Base-by-base conservation (phyloP, 2,329 filamentous ascomycete species). In the Thelonectria discophora region DNA sequence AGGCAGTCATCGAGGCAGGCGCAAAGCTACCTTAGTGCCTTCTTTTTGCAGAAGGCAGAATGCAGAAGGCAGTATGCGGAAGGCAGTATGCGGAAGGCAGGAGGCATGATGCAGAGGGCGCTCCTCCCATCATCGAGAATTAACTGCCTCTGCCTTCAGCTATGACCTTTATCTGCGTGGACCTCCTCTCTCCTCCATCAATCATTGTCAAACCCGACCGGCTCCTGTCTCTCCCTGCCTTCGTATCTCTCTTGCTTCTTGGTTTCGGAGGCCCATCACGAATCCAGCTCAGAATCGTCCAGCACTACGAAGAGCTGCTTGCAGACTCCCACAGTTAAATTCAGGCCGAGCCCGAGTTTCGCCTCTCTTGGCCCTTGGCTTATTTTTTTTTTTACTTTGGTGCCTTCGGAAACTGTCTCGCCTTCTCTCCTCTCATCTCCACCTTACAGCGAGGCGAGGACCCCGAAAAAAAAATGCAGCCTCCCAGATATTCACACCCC, bases 231-330 rank as follows among this genome's bases (percentile, higher is more conserved):
- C 30, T 48, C 47, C 34, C 24, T 43, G 40, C 17, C 37, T 27
- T 15, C 39, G 4, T n/a, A 9, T 42, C 13, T 34, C 32, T 13
- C 32, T 34, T 34, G 32, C 32, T 34, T 5, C 15, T 40, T n/a
- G n/a, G 39, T 42, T n/a, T 42, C 47, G 42, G 18, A 30, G 30
- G 52, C 52, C 42, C 42, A 55, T 40, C 42, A 55, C 52, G 52
- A 55, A 42, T 47, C 43, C 52, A 47, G 52, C 39, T 53, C 50
- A 27, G 52, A 40, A 42, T n/a, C 39, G n/a, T 42, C 13, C 39
- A 42, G 39, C 39, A n/a, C 18, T n/a, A 9, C 50, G 11, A 24
- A 24, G 24, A 24, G 7, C 7, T 24, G 24, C 24, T 7, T 24
- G 4, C 24, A 24, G 24, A 7, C 24, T 45, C 40, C 51, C 51